phyloP scores from a whole-genome alignment of 768 basidiomycete species.

The Auriscalpium microsporum region DNA sequence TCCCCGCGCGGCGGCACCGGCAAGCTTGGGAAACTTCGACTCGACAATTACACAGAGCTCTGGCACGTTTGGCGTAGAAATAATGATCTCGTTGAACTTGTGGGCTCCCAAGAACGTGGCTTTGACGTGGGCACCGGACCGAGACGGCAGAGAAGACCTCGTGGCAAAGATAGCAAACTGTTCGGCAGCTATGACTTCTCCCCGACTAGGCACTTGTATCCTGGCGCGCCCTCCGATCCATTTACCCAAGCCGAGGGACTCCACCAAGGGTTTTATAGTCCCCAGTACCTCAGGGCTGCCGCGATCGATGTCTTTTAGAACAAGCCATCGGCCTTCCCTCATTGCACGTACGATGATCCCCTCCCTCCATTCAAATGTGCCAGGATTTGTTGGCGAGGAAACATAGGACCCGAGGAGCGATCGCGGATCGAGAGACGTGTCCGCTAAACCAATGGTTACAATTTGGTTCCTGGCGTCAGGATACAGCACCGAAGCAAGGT shows the following conservation, averaged over 20 bases:
- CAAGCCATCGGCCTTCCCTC: slow-evolving; percentile 85
- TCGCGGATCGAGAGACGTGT: slow-evolving; percentile 91
- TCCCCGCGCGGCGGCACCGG: slow-evolving; percentile 35
- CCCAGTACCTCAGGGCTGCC: slow-evolving; percentile 87
- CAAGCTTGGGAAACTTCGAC: slow-evolving; percentile 56
- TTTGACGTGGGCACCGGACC: slow-evolving; percentile 38
- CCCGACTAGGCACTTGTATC: slow-evolving; percentile 68
- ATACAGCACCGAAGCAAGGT: slow-evolving; percentile 62
- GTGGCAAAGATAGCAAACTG: slow-evolving; percentile 88
- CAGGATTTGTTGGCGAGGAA: slow-evolving; percentile 75
- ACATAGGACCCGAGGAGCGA: slow-evolving; percentile 89
- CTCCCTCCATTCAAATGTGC: slow-evolving; percentile 94
- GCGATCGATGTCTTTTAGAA: slow-evolving; percentile 87
- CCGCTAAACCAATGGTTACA: slow-evolving; percentile 83
- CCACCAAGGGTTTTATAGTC: slow-evolving; percentile 74
- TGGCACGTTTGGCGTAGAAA: slow-evolving; percentile 49
- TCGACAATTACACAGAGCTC: slow-evolving; percentile 70
- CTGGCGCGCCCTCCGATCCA: slow-evolving; percentile 67
- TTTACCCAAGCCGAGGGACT: slow-evolving; percentile 60
- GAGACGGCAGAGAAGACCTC: slow-evolving; percentile 50
- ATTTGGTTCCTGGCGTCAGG: slow-evolving; percentile 58
- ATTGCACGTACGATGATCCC: slow-evolving; percentile 87
- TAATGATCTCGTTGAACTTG: slow-evolving; percentile 66
- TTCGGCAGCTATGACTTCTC: slow-evolving; percentile 65
- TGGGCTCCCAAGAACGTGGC: slow-evolving; percentile 80